Conservation (phyloP, 306 rosid species). For the Vigna trinervia region DNA sequence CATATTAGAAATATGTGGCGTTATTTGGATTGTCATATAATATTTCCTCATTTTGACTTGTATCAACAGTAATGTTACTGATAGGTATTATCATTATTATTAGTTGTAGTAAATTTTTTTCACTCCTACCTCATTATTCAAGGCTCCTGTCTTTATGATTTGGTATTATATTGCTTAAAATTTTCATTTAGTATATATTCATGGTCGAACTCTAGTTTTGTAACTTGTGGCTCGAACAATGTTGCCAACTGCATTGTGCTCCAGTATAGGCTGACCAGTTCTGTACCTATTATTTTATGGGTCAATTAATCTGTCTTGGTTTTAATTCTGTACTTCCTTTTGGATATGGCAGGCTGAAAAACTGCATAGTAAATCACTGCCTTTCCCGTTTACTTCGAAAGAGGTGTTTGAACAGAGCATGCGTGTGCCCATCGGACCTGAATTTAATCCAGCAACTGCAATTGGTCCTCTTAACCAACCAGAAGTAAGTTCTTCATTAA, state of each 20-base stretch:
- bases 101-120: neutral
- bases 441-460: slow-evolving; percentile 78
- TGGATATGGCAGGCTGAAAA: slow-evolving; percentile 81
- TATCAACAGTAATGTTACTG: neutral
- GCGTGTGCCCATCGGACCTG: slow-evolving; percentile 95
- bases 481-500: slow-evolving; percentile 62
- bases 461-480: slow-evolving; percentile 82
- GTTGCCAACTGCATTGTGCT: too few species aligned
- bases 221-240: too few species aligned
- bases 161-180: slow-evolving; percentile 5
- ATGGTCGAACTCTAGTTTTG: neutral
- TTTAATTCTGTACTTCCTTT: slow-evolving; percentile 37
- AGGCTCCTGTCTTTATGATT: neutral
- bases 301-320: slow-evolving; percentile 17
- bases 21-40: slow-evolving; percentile 19
- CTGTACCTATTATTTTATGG: neutral
- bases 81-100: neutral
- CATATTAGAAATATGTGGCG: neutral
- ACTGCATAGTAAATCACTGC: slow-evolving; percentile 71
- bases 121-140: neutral
- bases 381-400: slow-evolving; percentile 81
- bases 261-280: too few species aligned
- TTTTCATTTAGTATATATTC: neutral
- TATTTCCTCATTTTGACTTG: neutral
- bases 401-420: slow-evolving; percentile 83